Evolutionary conservation across 1,284 basidiomycete species (phyloP).

Genomic region (Dichomitus squalens): DNA sequence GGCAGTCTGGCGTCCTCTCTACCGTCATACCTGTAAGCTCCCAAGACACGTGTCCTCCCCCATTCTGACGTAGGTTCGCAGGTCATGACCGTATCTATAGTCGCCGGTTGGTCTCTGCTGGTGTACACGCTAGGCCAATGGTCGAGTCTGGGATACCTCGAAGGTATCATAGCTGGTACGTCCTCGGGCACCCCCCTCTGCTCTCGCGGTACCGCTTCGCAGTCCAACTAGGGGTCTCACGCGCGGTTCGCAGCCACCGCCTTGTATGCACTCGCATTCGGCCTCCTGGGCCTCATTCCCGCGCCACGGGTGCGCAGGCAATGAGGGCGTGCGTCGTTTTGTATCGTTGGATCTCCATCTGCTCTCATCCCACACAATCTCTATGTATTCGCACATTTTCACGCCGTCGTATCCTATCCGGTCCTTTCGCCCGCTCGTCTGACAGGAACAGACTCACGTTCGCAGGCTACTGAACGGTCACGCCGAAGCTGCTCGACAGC

Average conservation of each 20-base stretch:
- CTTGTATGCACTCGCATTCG: conserved; percentile 68
- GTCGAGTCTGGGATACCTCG: conserved; percentile 62
- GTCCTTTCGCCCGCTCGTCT: background rate
- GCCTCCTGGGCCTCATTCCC: conserved; percentile 69
- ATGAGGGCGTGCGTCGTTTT: conserved; percentile 9
- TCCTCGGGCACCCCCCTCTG: conserved; percentile 10
- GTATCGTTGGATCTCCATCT: conserved; percentile 34
- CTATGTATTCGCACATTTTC: conserved; percentile 1
- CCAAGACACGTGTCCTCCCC: background rate
- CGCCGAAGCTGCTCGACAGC: too few species aligned
- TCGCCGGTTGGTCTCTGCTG: conserved; percentile 67
- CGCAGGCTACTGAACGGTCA: too few species aligned
- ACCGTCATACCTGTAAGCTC: conserved; percentile 52
- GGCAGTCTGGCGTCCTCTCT: conserved; percentile 54
- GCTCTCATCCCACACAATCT: background rate
- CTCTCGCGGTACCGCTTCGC: background rate
- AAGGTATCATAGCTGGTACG: conserved; percentile 65
- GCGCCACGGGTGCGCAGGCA: conserved; percentile 43
- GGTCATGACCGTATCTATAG: conserved; percentile 65
- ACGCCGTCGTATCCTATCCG: background rate
- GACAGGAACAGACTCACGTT: background rate
- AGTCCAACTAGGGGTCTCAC: background rate
- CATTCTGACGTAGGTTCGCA: conserved; percentile 6
- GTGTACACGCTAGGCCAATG: conserved; percentile 63
- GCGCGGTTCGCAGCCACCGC: conserved; percentile 51